Base-by-base conservation (phyloP, 257 asterid genomes). In the Nicotiana benthamiana region DNA sequence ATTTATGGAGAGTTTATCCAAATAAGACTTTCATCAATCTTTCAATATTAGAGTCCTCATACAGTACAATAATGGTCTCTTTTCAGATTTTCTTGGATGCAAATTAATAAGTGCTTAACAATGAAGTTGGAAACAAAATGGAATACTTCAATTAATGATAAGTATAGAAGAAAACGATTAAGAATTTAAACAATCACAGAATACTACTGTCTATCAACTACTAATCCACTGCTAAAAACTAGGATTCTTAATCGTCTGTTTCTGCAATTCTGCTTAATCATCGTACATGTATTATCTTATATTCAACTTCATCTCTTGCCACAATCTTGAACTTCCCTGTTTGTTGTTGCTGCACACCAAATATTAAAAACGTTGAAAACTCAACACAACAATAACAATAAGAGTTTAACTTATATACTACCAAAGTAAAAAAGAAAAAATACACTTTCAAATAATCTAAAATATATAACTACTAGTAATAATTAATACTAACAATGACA, bases 301-400 rank as follows among this genome's bases (percentile, higher is more conserved):
- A 85, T 87, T 82, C 16, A 60, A 81, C 3, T 74, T 88, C 86
- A 80, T 87, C 93, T 84, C 97, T 91, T 8, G 97, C 90, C 81
- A 95, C 98, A 84, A 95, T 93, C 97, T 90, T 95, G 97, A 87
- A 95, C 88, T 86, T 95, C 80, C 98, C 98, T 3, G 95, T 93
- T 43, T 85, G 89, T 65, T 92, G 90, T 92, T 93, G 97, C 97
- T 93, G 94, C 88, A 83, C 66, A 79, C 60, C 34, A 80, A 68
- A 54, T n/a, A 18, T 6, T 18, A 18, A 17, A 17, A 18, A 56
- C 8, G 4, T 40, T 40, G 12, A 40, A n/a, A 54, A 17, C 61
- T 5, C 1, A 4, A 54, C 61, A 15, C 46, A 16, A 17, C 22
- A 65, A 30, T 6, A 8, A n/a, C 22, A 20, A 1, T 1, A 20